A percentile compares a stretch with the other conserved stretches of the same genome.
phyloP scores from a whole-genome alignment of 305 asterid species.

The Fraxinus sp. region DNA sequence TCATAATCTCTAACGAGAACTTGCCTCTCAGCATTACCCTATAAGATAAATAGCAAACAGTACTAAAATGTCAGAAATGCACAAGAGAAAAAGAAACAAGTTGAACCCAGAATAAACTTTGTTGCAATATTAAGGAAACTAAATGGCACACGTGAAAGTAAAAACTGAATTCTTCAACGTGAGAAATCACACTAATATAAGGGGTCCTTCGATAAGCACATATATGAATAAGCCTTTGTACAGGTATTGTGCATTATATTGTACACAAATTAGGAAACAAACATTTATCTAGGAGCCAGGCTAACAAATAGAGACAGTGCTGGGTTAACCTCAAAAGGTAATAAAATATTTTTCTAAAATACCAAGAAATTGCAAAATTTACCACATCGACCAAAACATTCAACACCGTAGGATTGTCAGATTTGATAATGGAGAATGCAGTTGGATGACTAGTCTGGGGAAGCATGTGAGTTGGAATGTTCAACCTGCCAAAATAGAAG shows the following conservation, averaged over 20 bases:
- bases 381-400: slow-evolving; percentile 92
- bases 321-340: slow-evolving; percentile 1
- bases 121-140: not conserved
- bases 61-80: slow-evolving; percentile 6
- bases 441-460: slow-evolving; percentile 91
- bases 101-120: slow-evolving; percentile 5
- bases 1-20: slow-evolving; percentile 87
- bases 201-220: slow-evolving; percentile 8
- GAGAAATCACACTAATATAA: slow-evolving; percentile 22
- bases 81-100: slow-evolving; percentile 19
- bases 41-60: slow-evolving; percentile 25
- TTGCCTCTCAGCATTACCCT: slow-evolving; percentile 89
- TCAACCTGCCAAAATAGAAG: slow-evolving; percentile 52
- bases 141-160: slow-evolving; percentile 5
- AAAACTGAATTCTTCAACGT: slow-evolving; percentile 16
- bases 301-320: not conserved
- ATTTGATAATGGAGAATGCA: slow-evolving; percentile 59
- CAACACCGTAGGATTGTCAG: slow-evolving; percentile 68
- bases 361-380: slow-evolving; percentile 29
- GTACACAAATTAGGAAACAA: not conserved
- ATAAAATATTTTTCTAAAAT: not conserved
- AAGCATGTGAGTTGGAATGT: slow-evolving; percentile 86
- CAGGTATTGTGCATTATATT: not conserved
- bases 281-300: slow-evolving; percentile 3
- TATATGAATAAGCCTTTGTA: slow-evolving; percentile 1